These are phyloP conservation scores for Solanum hybrid DNA, from an alignment of 305 asterid species.

Conservation along the genomic window DNA sequence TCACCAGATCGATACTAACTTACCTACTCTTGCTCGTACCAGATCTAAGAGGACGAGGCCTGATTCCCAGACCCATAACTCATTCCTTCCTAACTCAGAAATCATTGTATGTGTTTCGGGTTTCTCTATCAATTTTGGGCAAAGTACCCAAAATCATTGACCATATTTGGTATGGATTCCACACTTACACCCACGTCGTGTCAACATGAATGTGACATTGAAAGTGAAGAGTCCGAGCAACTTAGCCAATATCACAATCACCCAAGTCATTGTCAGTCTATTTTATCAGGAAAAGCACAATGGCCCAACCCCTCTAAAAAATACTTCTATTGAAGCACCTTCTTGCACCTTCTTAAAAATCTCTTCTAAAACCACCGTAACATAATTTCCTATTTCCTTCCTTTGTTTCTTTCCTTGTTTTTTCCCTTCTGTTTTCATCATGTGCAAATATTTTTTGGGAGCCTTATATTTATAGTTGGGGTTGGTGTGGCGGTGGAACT, in stretches of 20 bases:
- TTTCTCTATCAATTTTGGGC: not conserved
- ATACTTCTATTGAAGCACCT: not conserved
- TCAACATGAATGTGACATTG: not conserved
- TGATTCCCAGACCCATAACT: not conserved
- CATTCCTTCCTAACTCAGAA: not conserved
- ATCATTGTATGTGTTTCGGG: not conserved
- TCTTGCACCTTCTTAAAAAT: not conserved
- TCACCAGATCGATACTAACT: not conserved
- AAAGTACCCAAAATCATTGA: not conserved
- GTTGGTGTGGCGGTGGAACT: not conserved
- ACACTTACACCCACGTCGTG: not conserved
- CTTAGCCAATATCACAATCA: not conserved
- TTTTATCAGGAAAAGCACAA: not conserved
- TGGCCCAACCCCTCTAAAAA: not conserved
- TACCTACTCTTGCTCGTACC: not conserved
- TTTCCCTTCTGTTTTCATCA: not conserved
- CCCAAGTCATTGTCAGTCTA: not conserved
- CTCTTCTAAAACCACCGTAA: not conserved
- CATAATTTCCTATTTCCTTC: not conserved
- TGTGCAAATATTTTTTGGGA: not conserved
- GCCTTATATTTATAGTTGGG: not conserved
- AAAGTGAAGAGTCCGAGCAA: not conserved
- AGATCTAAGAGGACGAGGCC: not conserved
- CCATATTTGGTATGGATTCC: not conserved
- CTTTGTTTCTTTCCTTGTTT: not conserved